Evolutionary conservation across 2,329 filamentous ascomycete genomes (phyloP), one percentile per base, ranked within the genome.

Genomic region (Bertia moriformis): DNA sequence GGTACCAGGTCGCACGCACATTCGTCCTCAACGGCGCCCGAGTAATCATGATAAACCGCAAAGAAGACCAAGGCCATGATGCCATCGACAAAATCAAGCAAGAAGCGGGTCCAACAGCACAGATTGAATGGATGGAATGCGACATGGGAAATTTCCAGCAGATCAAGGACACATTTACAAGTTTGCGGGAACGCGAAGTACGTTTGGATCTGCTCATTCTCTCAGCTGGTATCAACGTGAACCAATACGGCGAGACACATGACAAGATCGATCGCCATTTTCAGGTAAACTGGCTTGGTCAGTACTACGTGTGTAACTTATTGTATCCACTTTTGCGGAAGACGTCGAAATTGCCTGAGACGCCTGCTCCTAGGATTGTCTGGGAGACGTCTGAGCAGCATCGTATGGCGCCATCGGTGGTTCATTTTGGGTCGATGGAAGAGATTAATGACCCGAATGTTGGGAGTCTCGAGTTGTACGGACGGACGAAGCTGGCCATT

Each of bases 211-310:
- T 62, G 37, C 48, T 65, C n/a, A 57, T 64, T 1, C 46, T 63
- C 1, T 60, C 54, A 0, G 61, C 62, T 0, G 62, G 62, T 3
- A 64, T 66, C 42, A 65, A 65, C 43, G 53, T 51, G 0, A 62
- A 61, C 39, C 49, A 57, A 40, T 64, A 55, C 46, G 54, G 47
- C 1, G 40, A 56, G 1, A 56, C 58, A 14, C 30, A 45, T 1
- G 62, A 66, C 38, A 55, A 56, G 0, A 61, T 65, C 38, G 63
- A 66, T 24, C 51, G 59, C 3, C 57, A 61, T 41, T 67, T 66
- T 43, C 55, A 55, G 1, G 60, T 66, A 3, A 66, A 66, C 39
- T 65, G 53, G 42, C 52, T 67, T 1, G 62, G 61, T 0, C 60
- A 66, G 13, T 65, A 59, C 42, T 65, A 65, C 41, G 59, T 49